phyloP scores from a whole-genome alignment of 202 grass and related monocot genomes.

The Musa balbisiana region DNA sequence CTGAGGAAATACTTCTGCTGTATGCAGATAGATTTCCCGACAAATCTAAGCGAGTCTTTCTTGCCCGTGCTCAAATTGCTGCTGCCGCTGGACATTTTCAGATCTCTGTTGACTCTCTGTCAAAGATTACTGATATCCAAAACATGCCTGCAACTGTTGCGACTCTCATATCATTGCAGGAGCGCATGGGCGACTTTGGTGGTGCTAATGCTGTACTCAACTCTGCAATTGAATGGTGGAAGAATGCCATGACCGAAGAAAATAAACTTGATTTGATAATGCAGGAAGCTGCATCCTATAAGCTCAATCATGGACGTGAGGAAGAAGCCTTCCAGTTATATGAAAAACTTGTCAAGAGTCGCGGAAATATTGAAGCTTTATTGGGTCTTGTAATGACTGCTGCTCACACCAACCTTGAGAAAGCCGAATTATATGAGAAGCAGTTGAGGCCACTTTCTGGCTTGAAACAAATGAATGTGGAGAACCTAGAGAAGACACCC shows the following conservation, averaged over 20 bases:
- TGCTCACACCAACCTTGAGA: constrained; percentile 61
- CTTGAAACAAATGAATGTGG: constrained; percentile 63
- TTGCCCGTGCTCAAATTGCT: constrained; percentile 68
- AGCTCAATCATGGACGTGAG: constrained; percentile 66
- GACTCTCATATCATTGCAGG: constrained; percentile 59
- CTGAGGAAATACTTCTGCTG: constrained; percentile 71
- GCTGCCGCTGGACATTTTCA: constrained; percentile 68
- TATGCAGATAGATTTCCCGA: constrained; percentile 56
- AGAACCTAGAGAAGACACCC: constrained; percentile 79
- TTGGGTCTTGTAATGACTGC: constrained; percentile 69
- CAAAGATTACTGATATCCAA: constrained; percentile 71
- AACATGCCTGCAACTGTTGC: constrained; percentile 84
- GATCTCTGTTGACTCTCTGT: constrained; percentile 61
- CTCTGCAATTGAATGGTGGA: constrained; percentile 83
- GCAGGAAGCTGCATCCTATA: constrained; percentile 73
- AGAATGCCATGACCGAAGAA: constrained; percentile 75
- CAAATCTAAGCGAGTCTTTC: constrained; percentile 52
- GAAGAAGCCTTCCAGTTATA: constrained; percentile 72
- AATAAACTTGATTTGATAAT: constrained; percentile 64
- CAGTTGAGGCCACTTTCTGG: constrained; percentile 71
- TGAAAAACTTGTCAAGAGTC: constrained; percentile 75
- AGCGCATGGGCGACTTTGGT: constrained; percentile 52
- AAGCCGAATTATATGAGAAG: constrained; percentile 90
- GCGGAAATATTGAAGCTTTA: constrained; percentile 60
- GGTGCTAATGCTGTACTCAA: constrained; percentile 54